Percentiles rank a stretch among this genome's conserved stretches.
phyloP scores from a whole-genome alignment of 1,284 basidiomycete species.

The Moesziomyces globuligerus region DNA sequence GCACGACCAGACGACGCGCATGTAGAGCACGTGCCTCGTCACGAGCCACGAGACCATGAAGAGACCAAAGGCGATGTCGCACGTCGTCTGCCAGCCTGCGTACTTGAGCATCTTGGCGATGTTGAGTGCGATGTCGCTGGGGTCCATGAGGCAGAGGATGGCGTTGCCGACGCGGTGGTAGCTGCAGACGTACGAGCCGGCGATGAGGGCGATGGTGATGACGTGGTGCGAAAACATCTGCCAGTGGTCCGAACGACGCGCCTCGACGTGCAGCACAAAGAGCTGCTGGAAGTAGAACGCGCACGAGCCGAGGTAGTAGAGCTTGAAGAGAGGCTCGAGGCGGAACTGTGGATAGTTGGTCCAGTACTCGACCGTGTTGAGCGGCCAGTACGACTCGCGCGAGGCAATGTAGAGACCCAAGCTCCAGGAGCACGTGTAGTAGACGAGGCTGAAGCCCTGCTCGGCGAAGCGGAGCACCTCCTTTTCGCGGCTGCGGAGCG shows the following conservation, averaged over 20 bases:
- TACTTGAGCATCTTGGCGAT: slow-evolving; percentile 92
- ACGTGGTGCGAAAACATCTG: slow-evolving; percentile 98
- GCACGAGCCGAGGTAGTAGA: slow-evolving; percentile 79
- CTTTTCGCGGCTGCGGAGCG: slow-evolving; percentile 70
- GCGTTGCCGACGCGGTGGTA: slow-evolving; percentile 87
- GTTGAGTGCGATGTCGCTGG: slow-evolving; percentile 88
- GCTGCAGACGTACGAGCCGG: slow-evolving; percentile 81
- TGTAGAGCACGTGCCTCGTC: slow-evolving; percentile 60
- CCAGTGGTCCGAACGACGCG: slow-evolving; percentile 86
- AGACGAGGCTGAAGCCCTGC: slow-evolving; percentile 88
- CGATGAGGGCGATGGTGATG: slow-evolving; percentile 84
- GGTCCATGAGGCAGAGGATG: slow-evolving; percentile 91
- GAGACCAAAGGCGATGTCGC: slow-evolving; percentile 80
- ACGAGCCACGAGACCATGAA: slow-evolving; percentile 69
- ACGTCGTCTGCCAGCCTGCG: slow-evolving; percentile 75
- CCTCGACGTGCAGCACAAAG: slow-evolving; percentile 90
- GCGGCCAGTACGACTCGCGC: slow-evolving; percentile 76
- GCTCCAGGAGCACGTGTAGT: slow-evolving; percentile 79
- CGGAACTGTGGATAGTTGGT: slow-evolving; percentile 82
- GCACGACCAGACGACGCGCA: slow-evolving; percentile 54
- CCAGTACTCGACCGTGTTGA: slow-evolving; percentile 81
- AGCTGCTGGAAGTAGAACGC: slow-evolving; percentile 94
- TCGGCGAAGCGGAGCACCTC: slow-evolving; percentile 88
- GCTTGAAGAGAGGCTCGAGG: slow-evolving; percentile 72
- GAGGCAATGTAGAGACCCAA: slow-evolving; percentile 84